These are phyloP conservation scores for Xylariales sp. DNA, from an alignment of 2,329 filamentous ascomycete genomes.

Conservation along the genomic window DNA sequence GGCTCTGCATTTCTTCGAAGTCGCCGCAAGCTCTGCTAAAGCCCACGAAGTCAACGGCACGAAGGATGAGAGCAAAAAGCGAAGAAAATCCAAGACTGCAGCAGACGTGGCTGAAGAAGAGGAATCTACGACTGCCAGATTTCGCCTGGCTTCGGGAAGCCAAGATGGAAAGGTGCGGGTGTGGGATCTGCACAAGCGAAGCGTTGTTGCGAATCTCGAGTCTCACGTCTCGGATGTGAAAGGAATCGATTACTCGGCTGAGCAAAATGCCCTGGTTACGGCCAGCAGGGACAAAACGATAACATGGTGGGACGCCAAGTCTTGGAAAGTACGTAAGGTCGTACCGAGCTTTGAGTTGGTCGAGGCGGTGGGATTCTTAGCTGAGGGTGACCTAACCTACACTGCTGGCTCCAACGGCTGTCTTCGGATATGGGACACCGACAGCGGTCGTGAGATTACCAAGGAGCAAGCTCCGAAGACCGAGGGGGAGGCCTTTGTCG, in stretches of 20 bases:
- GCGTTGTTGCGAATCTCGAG: conserved; percentile 71
- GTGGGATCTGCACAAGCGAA: conserved; percentile 86
- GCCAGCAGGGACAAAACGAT: conserved; percentile 90
- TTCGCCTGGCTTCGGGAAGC: conserved; percentile 82
- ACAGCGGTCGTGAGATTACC: conserved; percentile 74
- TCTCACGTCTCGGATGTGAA: conserved; percentile 96
- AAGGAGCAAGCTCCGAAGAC: conserved; percentile 60
- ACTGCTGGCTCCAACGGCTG: conserved; percentile 81
- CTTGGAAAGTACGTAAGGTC: conserved; percentile 78
- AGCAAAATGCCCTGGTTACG: conserved; percentile 73
- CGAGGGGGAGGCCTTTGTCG: conserved; percentile 65
- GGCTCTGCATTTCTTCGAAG: conserved; percentile 85
- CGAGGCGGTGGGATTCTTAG: conserved; percentile 77
- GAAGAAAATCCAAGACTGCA: conserved; percentile 36
- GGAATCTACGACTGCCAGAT: conserved; percentile 43
- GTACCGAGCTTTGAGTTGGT: conserved; percentile 82
- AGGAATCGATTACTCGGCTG: conserved; percentile 72
- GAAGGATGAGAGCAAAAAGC: conserved; percentile 37
- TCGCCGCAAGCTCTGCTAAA: conserved; percentile 42
- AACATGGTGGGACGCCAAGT: conserved; percentile 82
- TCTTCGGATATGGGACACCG: conserved; percentile 78
- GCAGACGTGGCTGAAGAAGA: conserved; percentile 36
- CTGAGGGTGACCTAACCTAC: conserved; percentile 67
- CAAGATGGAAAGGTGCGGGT: conserved; percentile 91
- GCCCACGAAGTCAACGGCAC: conserved; percentile 37